phyloP scores from a whole-genome alignment of 2,329 filamentous ascomycete species.

The Stachybotrys echinatus region DNA sequence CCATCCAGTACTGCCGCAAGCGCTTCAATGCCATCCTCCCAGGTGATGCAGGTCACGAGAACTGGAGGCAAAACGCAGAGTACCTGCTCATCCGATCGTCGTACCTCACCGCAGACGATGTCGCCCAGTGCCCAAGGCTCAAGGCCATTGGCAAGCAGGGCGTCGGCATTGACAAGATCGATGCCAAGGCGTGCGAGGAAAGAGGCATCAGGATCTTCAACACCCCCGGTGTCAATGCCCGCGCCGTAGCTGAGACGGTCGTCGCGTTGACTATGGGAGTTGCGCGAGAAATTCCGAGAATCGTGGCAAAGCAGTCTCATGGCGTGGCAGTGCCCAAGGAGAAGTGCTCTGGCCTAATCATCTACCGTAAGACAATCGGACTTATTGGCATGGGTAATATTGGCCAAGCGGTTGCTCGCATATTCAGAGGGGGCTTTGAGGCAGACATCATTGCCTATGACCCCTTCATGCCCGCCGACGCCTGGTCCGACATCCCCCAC shows the following conservation, averaged over 20 bases:
- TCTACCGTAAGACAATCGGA: constrained; percentile 27
- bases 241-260: constrained; percentile 33
- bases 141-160: constrained; percentile 41
- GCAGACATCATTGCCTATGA: constrained; percentile 29
- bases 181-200: constrained; percentile 29
- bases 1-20: constrained; percentile 24
- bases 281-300: constrained; percentile 23
- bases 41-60: constrained; percentile 22
- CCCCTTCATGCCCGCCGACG: constrained; percentile 22
- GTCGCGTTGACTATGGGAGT: constrained; percentile 28
- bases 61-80: constrained; percentile 35
- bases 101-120: constrained; percentile 29
- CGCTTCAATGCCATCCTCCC: constrained; percentile 33
- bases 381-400: constrained; percentile 35
- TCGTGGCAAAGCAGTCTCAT: constrained; percentile 20
- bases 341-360: constrained; percentile 30
- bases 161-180: constrained; percentile 41
- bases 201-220: constrained; percentile 38
- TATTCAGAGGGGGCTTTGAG: constrained; percentile 29
- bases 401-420: constrained; percentile 26
- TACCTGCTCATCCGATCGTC: constrained; percentile 33
- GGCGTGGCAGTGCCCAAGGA: constrained; percentile 30
- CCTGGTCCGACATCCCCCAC: constrained; percentile 27
- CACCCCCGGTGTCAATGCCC: constrained; percentile 39
- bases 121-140: constrained; percentile 27